Base-by-base conservation (phyloP, 2,329 filamentous ascomycete species). In the Cladosporium velox region DNA sequence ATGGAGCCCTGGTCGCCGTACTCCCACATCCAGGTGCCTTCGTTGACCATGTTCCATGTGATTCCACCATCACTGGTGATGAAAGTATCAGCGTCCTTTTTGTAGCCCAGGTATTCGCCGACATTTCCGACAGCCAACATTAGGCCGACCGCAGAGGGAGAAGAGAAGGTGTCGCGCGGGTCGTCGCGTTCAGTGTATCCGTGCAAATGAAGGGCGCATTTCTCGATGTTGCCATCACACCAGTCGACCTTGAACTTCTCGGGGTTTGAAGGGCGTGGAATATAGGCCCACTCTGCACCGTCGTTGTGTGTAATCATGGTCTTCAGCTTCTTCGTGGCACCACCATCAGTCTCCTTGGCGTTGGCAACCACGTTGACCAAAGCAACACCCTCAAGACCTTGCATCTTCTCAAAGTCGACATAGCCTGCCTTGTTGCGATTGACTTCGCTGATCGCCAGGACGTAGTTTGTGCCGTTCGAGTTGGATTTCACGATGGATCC, bases 261-360 rank as follows among this genome's bases (percentile, higher is more conserved):
- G 71, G 94, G 89, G 71, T 88, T 86, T 44, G 79, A 74, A 0
- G 93, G 94, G n/a, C 92, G 89, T 12, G 87, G 79, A 11, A 99
- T 80, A 69, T 88, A 88, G 32, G 84, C 84, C 95, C 95, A 99
- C 75, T 93, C 88, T 0, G 91, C 91, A 38, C 94, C 95, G 75
- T 99, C 95, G 73, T 97, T 98, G 80, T 99, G 95, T 0, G 93
- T 97, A 74, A 99, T 97, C 82, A 91, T 89, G 44, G 92, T 95
- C 77, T 92, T 92, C 59, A 97, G 84, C 75, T 88, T 89, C 84
- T 99, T 99, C 51, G 84, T 82, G 26, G 85, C 83, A 21, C 88
- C 88, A 54, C 84, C 82, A 61, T 86, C 81, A 14, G 86, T 83
- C 35, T 89, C 87, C 38, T 90, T 83, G 30, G 84, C 80, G 74